Base-by-base conservation (phyloP, 345 rosid species). In the Kandelia obovata region DNA sequence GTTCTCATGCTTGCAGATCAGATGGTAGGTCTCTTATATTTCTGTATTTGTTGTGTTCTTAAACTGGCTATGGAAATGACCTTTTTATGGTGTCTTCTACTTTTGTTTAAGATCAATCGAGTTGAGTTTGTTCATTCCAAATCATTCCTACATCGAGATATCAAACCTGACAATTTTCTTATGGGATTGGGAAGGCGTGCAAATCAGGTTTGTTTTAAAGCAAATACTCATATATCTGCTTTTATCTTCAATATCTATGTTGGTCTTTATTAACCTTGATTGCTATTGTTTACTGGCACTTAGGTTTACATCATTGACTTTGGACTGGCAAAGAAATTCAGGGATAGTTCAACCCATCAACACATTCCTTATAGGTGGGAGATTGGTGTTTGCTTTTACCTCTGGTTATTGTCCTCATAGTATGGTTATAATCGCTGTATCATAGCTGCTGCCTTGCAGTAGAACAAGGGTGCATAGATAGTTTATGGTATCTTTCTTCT, bases 1-100 rank as follows among this genome's bases (percentile, higher is more conserved):
- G 97, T 92, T 39, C 87, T 92, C 66, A 88, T 92, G 97, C 96
- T 92, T 75, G 97, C 97, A 16, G 97, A 92, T 80, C 97, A 92
- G 76, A 89, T 92, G 97, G 97, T 92, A 79, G 68, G 78, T 72
- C 74, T 66, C 9, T 65, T 19, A 11, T 39, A 7, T 10, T 66
- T 21, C 2, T 46, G 58, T 17, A 62, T 20, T 62, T 23, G n/a
- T 35, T 39, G 46, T 13, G 30, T 13, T 35, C 11, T 60, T 43
- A 58, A 65, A 47, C 72, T 26, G 55, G 37, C 46, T 71, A 61
- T 65, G 63, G 46, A 73, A 57, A 9, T 26, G 37, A 57, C 26
- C 26, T 13, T 62, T 56, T 66, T 55, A 58, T 65, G 23, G 46
- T 58, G 35, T 9, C 32, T 5, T 61, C 27, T 39, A 23, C 3